These are phyloP conservation scores for Pholiota conissans DNA, from an alignment of 768 basidiomycete species.

Conservation along the genomic window DNA sequence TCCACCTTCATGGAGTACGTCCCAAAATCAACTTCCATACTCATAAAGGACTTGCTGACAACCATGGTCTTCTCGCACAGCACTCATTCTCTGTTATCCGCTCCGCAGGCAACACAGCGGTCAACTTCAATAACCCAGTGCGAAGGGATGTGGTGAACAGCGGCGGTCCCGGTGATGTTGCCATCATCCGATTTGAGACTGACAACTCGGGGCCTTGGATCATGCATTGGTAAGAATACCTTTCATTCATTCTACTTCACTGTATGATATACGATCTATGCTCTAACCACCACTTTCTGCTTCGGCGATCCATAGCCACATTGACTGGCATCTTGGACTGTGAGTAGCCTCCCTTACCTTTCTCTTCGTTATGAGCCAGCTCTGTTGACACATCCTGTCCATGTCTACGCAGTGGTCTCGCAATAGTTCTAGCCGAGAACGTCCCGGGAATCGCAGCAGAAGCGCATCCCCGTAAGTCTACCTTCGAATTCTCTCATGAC, in stretches of 20 bases:
- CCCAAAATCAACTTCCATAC: no score
- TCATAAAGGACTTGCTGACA: no score
- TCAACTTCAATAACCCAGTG: conserved; percentile 49
- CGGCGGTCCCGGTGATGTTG: conserved; percentile 25
- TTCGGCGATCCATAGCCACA: conserved; percentile 16
- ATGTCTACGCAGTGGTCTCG: conserved; percentile 23
- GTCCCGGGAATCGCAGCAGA: neutral
- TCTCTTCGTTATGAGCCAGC: no score
- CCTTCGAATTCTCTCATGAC: neutral
- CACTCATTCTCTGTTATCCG: conserved; percentile 39
- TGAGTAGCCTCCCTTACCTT: conserved; percentile 40
- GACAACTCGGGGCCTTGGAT: conserved; percentile 65
- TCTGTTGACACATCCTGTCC: neutral
- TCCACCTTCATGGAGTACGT: conserved; percentile 42
- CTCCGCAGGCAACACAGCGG: conserved; percentile 31
- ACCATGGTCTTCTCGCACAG: conserved; percentile 14
- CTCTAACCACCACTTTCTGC: no score
- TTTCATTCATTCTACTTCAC: conserved; percentile 15
- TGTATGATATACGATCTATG: neutral
- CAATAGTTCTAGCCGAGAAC: conserved; percentile 30
- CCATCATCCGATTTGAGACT: conserved; percentile 55
- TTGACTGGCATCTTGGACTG: no score
- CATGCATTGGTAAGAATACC: conserved; percentile 25
- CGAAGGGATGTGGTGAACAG: conserved; percentile 21
- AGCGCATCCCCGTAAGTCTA: neutral